Evolutionary conservation across 495 filamentous ascomycete genomes (phyloP).

Genomic region (Cladorrhinum samala): DNA sequence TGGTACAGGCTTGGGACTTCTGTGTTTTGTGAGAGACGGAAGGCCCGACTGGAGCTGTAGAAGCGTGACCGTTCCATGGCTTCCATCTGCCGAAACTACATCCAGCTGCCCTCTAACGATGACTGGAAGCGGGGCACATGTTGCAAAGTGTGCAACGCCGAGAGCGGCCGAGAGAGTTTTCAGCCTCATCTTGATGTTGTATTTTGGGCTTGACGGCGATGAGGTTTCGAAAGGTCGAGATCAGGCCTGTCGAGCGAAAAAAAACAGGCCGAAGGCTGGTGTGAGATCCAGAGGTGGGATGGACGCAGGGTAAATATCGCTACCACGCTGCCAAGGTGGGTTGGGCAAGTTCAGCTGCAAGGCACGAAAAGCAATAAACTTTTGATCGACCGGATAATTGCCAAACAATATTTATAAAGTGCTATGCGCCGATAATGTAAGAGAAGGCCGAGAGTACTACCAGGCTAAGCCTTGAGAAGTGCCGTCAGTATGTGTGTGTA

Average conservation of each 20-base stretch:
- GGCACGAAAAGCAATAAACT: neutral
- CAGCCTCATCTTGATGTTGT: constrained; percentile 18
- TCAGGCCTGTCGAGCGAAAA: too few relatives aligned
- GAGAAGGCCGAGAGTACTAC: too few relatives aligned
- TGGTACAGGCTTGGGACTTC: neutral
- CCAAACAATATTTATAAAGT: too few relatives aligned
- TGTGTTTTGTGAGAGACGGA: constrained; percentile 5
- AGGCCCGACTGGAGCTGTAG: neutral
- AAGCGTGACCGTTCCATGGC: neutral
- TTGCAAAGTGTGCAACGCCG: constrained; percentile 12
- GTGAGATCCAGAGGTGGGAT: too few relatives aligned
- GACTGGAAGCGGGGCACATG: constrained; percentile 12
- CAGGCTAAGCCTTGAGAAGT: too few relatives aligned
- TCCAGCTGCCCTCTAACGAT: constrained; percentile 2
- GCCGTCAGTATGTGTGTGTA: too few relatives aligned
- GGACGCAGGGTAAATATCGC: neutral
- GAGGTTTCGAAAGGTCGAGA: too few relatives aligned
- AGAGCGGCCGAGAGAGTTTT: constrained; percentile 13
- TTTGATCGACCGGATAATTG: neutral
- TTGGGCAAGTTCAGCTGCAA: neutral
- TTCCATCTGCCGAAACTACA: neutral
- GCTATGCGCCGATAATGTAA: too few relatives aligned
- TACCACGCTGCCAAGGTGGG: neutral
- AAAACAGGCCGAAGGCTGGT: too few relatives aligned
- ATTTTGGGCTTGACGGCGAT: too few relatives aligned